These are phyloP conservation scores for Alternaria infectoria DNA, from an alignment of 2,329 filamentous ascomycete genomes.

Conservation along the genomic window DNA sequence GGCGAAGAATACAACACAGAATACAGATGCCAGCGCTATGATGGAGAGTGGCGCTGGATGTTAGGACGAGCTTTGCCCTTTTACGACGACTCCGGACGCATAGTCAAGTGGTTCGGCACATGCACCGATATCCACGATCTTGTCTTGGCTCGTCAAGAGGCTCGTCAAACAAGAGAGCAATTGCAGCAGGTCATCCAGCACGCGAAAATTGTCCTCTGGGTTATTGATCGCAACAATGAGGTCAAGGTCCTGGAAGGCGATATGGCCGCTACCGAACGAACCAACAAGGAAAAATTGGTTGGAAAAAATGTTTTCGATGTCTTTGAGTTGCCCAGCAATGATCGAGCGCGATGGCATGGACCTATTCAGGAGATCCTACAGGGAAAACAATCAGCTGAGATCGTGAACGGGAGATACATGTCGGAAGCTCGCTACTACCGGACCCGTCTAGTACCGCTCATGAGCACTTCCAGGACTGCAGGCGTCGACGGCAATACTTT, in stretches of 20 bases:
- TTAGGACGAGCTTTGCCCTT: constrained; percentile 74
- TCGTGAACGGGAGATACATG: constrained; percentile 64
- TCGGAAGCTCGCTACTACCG: constrained; percentile 71
- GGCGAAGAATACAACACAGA: constrained; percentile 72
- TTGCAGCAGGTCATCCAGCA: constrained; percentile 76
- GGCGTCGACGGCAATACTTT: constrained; percentile 59
- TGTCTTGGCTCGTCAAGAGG: constrained; percentile 70
- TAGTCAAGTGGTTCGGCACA: constrained; percentile 81
- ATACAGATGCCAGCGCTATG: constrained; percentile 70
- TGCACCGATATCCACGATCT: constrained; percentile 81
- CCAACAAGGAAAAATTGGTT: constrained; percentile 47
- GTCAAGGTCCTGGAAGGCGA: constrained; percentile 75
- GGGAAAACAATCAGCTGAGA: constrained; percentile 65
- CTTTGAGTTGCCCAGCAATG: constrained; percentile 51
- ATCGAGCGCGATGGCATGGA: constrained; percentile 55
- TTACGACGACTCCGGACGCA: constrained; percentile 68
- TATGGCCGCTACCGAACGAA: constrained; percentile 54
- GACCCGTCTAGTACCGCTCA: constrained; percentile 72
- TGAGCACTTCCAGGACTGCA: constrained; percentile 61
- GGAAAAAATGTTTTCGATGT: constrained; percentile 70
- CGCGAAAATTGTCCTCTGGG: constrained; percentile 77
- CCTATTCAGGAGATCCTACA: constrained; percentile 70
- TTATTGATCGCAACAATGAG: constrained; percentile 66
- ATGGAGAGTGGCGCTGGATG: constrained; percentile 81
- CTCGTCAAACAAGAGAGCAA: constrained; percentile 71